Percentiles rank a stretch among this genome's conserved stretches.
These are phyloP conservation scores for Colletotrichum sublineola DNA, from an alignment of 2,329 filamentous ascomycete species.

Conservation along the genomic window DNA sequence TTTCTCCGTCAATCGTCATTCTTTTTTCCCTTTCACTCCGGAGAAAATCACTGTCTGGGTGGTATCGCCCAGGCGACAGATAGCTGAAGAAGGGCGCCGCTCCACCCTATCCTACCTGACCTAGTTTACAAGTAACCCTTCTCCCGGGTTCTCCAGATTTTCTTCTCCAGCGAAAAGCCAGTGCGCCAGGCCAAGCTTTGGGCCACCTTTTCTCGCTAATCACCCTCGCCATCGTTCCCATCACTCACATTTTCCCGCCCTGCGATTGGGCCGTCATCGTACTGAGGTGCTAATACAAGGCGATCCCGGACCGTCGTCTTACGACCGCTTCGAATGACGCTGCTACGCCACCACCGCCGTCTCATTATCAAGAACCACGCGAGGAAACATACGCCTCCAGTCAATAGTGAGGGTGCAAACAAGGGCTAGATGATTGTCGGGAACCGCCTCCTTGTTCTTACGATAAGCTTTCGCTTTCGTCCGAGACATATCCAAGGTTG, in stretches of 20 bases:
- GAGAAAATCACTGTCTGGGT: slow-evolving; percentile 3
- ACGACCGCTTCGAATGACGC: slow-evolving; percentile 1
- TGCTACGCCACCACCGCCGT: background rate
- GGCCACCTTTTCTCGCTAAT: slow-evolving; percentile 4
- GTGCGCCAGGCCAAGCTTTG: background rate
- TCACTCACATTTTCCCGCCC: background rate
- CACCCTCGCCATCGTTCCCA: background rate
- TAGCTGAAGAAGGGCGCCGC: background rate
- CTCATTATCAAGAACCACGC: slow-evolving; percentile 10
- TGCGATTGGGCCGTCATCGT: slow-evolving; percentile 10
- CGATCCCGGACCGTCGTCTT: background rate
- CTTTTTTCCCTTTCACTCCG: background rate
- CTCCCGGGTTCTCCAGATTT: slow-evolving; percentile 9
- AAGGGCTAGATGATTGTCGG: background rate
- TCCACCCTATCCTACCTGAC: background rate
- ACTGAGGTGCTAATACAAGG: no score
- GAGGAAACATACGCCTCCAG: background rate
- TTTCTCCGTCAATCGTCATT: slow-evolving; percentile 6
- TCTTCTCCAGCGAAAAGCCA: slow-evolving; percentile 1
- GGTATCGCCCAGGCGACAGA: background rate
- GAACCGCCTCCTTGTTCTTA: background rate
- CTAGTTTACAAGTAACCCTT: background rate
- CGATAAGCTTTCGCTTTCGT: slow-evolving; percentile 2
- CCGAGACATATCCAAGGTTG: background rate
- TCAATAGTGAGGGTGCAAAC: background rate